Evolutionary conservation across 805 yeast species (phyloP), one percentile per base, ranked within the genome.

Genomic region (Pichia cephalocereana): DNA sequence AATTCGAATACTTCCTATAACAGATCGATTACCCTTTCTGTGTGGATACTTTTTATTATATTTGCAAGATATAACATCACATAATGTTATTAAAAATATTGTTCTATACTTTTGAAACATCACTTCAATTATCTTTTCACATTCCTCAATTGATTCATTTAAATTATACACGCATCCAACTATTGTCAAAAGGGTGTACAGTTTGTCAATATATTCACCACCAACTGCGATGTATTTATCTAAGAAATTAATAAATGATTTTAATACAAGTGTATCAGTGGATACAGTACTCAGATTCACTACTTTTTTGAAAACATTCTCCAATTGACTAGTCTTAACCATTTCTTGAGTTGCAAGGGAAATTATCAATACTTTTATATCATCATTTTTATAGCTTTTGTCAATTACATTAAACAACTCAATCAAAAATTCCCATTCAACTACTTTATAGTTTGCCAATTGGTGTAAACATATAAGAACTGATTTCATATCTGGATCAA

Each of bases 381-480:
- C 53, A 8, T 53, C 52, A 10, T 53, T 54, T 8, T 48, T 45
- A 9, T 49, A 27, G 17, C 32, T 32, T 6, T 30, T 37, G 12
- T 45, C 34, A 26, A 54, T 36, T 6, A 41, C 28, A 5, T 28
- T 23, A 15, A 60, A 43, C 0, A 54, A 18, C 1, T 47, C 38
- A 8, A 54, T 12, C 2, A 62, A 8, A 40, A 48, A 59, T 1
- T 38, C 44, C 19, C 37, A 40, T 17, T 61, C 46, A 63, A 6
- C 42, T 17, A 18, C 58, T 58, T 31, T 11, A 66, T 65, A 41
- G 52, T 45, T 74, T 70, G 79, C 66, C 76, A 50, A 65, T 67
- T 15, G 73, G 71, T 55, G 76, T 73, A 44, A 70, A 73, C 49
- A 75, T 75, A 69, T 73, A 79, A 61, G 76, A 74, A 54, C 61